Evolutionary conservation across 2,329 filamentous ascomycete genomes (phyloP), one percentile per base, ranked within the genome.

Genomic region (Phaeosphaeriaceae sp.): DNA sequence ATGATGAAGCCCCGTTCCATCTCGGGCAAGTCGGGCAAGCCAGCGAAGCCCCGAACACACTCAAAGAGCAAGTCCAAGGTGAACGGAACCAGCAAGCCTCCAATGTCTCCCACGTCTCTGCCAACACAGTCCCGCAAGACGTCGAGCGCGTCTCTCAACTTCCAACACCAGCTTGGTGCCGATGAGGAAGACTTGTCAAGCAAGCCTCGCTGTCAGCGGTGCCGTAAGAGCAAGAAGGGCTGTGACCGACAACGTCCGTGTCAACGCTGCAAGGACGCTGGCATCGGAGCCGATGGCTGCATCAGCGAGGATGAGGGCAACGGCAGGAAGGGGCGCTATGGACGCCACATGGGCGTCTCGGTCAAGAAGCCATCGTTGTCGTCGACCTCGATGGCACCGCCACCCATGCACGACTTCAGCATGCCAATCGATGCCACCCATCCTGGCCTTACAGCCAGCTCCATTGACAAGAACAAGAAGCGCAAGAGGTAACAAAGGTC

Each of bases 171-270:
- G 63, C 80, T 87, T 43, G 86, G 84, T 49, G 83, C 84, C 30
- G 92, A 93, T 66, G 92, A 97, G 66, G 94, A 97, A 66, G 94
- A 97, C 57, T 82, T 98, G 21, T 97, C 94, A 0, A 94, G 91
- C 66, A 97, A 98, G 81, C 95, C 95, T 56, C 93, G 95, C 63
- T 99, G 95, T 83, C 95, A 99, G 78, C 91, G 95, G 58, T 99
- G 95, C 84, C 91, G 95, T 72, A 99, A 99, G 87, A 98, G 94
- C 82, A 99, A 99, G 85, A 99, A 99, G 82, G 95, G 95, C 13
- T 99, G 95, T 76, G 95, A 99, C 81, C 90, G 95, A 58, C 95
- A 98, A 80, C 90, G 95, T 42, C 95, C 95, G 26, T 99, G 95
- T 74, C 92, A 93, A 56, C 89, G 95, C 64, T 99, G 95, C 87